Base-by-base conservation (phyloP, 108 stramenopile species). In the Asterionellopsis glacialis region DNA sequence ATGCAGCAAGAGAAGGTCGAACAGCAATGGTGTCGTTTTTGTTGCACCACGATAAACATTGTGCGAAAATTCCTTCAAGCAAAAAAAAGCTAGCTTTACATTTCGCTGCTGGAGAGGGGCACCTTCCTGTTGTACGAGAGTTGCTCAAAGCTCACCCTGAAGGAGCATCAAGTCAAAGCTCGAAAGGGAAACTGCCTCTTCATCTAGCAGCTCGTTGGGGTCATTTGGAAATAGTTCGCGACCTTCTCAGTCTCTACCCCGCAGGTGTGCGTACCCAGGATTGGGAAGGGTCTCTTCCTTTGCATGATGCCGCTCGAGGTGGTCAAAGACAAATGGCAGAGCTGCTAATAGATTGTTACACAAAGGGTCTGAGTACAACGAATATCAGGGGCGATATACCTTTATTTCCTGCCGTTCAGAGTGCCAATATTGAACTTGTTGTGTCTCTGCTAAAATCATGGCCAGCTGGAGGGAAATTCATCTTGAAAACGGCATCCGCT, bases 171-270 rank as follows among this genome's bases (percentile, higher is more conserved):
- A 41, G 61, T 16, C 69, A 50, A 12, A 66, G 67, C 0, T 63
- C 69, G 13, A 81, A 81, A 51, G 75, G 80, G 23, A 81, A 81
- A 57, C 56, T 81, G 1, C 72, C 76, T 9, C 45, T 81, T 18
- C 80, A 81, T 54, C 57, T 70, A 49, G 80, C 81, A 0, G 69
- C 76, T 19, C 65, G 81, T 63, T 82, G 81, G 81, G 81, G 76
- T 4, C 73, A 82, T 47, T 50, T 77, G 10, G 28, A 49, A 12
- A 74, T 82, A 45, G 81, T 70, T 10, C 43, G 28, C 12, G 68
- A 72, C 25, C 50, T 82, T 6, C 45, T 61, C 10, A 23, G 26
- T 1, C 0, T 75, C 0, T 51, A 52, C 51, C 81, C 81, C 2
- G 45, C 68, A 16, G 53, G 65, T 13, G 60, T 78, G 3, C 13